A percentile compares a stretch with the other conserved stretches of the same genome.
Evolutionary conservation across 768 basidiomycete genomes (phyloP).

Genomic region (Rhodotorula graminis): DNA sequence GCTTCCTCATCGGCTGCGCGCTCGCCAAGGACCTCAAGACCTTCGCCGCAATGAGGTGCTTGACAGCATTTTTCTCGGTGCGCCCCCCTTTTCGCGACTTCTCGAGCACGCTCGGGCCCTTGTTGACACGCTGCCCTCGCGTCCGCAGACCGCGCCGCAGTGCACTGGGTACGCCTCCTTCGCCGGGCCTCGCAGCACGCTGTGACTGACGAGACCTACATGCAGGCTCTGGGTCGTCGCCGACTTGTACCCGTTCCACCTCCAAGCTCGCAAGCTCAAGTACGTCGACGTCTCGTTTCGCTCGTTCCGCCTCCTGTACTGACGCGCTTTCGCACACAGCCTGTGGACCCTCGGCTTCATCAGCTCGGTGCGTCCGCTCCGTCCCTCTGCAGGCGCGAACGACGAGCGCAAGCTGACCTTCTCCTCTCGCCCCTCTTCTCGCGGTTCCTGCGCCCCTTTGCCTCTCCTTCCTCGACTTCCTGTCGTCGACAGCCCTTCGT

Average conservation of each 20-base stretch:
- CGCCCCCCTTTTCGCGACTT: background rate
- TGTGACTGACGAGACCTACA: no score
- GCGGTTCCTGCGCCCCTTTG: conserved; percentile 54
- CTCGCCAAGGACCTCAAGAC: conserved; percentile 58
- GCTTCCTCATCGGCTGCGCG: conserved; percentile 59
- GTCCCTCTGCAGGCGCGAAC: conserved; percentile 48
- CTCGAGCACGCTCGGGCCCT: no score
- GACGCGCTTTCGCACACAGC: background rate
- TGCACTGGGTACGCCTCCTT: conserved; percentile 48
- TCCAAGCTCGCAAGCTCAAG: conserved; percentile 61
- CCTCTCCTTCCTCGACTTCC: no score
- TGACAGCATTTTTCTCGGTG: conserved; percentile 56
- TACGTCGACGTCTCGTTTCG: background rate
- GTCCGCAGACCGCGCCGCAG: conserved; percentile 56
- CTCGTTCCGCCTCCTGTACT: background rate
- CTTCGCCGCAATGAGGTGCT: conserved; percentile 59
- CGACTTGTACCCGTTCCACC: conserved; percentile 62
- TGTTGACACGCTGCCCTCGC: background rate
- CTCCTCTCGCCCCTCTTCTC: conserved; percentile 38
- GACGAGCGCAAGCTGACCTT: background rate
- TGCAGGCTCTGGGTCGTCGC: background rate
- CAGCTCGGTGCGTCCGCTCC: conserved; percentile 52
- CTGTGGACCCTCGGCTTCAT: conserved; percentile 64
- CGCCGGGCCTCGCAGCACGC: no score
- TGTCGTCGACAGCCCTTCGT: conserved; percentile 37